These are phyloP conservation scores for Achaetomium macrosporum DNA, from an alignment of 2,329 filamentous ascomycete species.

Conservation along the genomic window DNA sequence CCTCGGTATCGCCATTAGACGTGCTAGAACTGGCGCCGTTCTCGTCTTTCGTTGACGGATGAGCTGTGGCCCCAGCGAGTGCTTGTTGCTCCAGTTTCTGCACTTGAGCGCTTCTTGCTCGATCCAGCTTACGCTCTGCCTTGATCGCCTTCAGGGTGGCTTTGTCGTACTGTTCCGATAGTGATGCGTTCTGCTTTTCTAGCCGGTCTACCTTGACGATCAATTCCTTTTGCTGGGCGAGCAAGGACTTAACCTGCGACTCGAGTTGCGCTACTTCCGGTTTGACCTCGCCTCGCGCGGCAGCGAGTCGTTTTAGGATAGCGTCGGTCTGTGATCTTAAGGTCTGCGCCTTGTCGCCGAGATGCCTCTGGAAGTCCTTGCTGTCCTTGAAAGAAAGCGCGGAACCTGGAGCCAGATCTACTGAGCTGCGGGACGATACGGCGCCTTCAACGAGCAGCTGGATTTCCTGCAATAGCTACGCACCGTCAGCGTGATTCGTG, in stretches of 20 bases:
- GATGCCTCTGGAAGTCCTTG: constrained; percentile 72
- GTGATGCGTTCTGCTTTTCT: constrained; percentile 71
- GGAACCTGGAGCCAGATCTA: constrained; percentile 51
- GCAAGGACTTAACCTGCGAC: constrained; percentile 63
- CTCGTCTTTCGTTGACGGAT: constrained; percentile 41
- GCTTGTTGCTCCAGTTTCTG: constrained; percentile 90
- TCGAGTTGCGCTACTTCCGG: constrained; percentile 70
- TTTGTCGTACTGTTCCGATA: constrained; percentile 80
- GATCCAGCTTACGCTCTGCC: constrained; percentile 89
- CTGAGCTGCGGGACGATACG: constrained; percentile 37
- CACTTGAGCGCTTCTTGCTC: constrained; percentile 80
- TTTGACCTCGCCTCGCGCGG: constrained; percentile 48
- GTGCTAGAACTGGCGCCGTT: constrained; percentile 40
- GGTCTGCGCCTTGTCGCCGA: constrained; percentile 67
- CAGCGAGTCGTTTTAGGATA: constrained; percentile 55
- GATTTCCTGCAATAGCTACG: constrained; percentile 58
- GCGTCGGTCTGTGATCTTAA: constrained; percentile 70
- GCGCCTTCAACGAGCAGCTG: constrained; percentile 51
- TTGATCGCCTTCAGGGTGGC: constrained; percentile 90
- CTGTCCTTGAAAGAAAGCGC: constrained; percentile 57
- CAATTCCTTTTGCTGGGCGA: constrained; percentile 78
- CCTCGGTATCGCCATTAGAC: constrained; percentile 47
- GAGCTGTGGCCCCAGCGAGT: constrained; percentile 57
- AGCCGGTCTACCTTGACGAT: constrained; percentile 70
- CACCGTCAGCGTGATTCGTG: constrained; percentile 23